These are phyloP conservation scores for Apiosordaria backusii DNA, from an alignment of 495 filamentous ascomycete species.

Conservation along the genomic window DNA sequence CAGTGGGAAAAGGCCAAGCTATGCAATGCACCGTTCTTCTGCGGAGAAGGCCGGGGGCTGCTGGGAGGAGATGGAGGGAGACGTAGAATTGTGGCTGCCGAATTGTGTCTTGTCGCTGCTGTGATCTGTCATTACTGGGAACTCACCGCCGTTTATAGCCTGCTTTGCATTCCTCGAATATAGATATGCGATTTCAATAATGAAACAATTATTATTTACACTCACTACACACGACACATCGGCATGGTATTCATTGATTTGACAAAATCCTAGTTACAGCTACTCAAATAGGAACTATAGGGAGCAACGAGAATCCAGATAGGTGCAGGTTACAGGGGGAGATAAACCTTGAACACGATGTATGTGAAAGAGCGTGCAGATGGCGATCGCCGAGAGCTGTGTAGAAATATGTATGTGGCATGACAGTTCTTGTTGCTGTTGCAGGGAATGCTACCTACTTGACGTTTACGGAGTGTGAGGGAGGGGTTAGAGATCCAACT, in stretches of 20 bases:
- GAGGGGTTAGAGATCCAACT: too few relatives aligned
- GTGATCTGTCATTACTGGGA: too few relatives aligned
- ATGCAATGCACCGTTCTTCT: background rate
- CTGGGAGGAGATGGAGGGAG: background rate
- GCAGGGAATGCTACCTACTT: background rate
- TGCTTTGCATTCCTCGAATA: too few relatives aligned
- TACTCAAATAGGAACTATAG: too few relatives aligned
- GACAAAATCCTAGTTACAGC: too few relatives aligned
- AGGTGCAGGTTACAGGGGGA: background rate
- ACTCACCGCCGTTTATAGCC: too few relatives aligned
- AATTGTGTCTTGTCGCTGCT: too few relatives aligned
- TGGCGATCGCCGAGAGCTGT: background rate
- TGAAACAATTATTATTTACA: too few relatives aligned
- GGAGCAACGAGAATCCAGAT: background rate
- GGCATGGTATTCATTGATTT: too few relatives aligned
- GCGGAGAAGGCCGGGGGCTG: background rate
- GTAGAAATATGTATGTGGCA: background rate
- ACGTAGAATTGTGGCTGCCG: too few relatives aligned
- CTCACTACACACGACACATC: too few relatives aligned
- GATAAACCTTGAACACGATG: background rate
- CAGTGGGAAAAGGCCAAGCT: background rate
- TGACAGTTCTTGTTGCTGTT: background rate
- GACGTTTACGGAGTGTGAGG: background rate
- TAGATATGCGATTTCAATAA: too few relatives aligned
- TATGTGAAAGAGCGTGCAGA: background rate